Conservation (phyloP, 1,284 basidiomycete genomes). For the Ustilago crameri region DNA sequence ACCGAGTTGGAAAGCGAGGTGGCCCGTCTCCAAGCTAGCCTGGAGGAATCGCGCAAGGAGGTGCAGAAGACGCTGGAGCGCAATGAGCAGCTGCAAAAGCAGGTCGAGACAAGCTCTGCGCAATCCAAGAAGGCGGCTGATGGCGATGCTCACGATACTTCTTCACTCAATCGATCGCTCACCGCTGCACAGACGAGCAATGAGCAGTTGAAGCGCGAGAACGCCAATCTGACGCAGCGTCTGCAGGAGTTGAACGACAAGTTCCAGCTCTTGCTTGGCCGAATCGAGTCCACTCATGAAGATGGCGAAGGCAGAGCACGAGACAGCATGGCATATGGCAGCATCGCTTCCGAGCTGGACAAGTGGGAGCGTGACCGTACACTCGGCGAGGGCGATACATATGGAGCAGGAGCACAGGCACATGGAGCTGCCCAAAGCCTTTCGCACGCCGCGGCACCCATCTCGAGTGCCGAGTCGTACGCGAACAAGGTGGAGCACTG, state of each 20-base stretch:
- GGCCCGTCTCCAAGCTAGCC: conserved; percentile 34
- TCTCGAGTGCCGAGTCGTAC: conserved; percentile 42
- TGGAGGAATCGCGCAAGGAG: conserved; percentile 45
- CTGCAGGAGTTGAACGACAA: conserved; percentile 60
- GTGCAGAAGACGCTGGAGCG: conserved; percentile 52
- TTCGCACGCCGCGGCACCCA: conserved; percentile 4
- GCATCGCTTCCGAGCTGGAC: conserved; percentile 62
- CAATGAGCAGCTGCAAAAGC: conserved; percentile 49
- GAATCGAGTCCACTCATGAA: conserved; percentile 52
- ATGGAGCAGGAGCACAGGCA: conserved; percentile 1
- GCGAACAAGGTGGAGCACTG: conserved; percentile 21
- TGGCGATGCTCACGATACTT: conserved; percentile 9
- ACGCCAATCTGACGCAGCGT: conserved; percentile 49
- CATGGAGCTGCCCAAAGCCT: conserved; percentile 1
- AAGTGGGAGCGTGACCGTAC: conserved; percentile 56
- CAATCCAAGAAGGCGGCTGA: conserved; percentile 4
- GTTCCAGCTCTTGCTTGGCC: conserved; percentile 55
- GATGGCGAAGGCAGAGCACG: conserved; percentile 38
- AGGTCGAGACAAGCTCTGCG: conserved; percentile 21
- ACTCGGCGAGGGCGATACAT: conserved; percentile 24
- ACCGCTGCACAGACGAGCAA: conserved; percentile 44
- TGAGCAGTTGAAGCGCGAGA: conserved; percentile 56
- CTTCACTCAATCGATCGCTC: conserved; percentile 20
- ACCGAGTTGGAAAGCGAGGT: conserved; percentile 55
- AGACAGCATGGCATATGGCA: conserved; percentile 51